Evolutionary conservation across 1,284 basidiomycete species (phyloP), one percentile per base, ranked within the genome.

Genomic region (Ganoderma lingzhi): DNA sequence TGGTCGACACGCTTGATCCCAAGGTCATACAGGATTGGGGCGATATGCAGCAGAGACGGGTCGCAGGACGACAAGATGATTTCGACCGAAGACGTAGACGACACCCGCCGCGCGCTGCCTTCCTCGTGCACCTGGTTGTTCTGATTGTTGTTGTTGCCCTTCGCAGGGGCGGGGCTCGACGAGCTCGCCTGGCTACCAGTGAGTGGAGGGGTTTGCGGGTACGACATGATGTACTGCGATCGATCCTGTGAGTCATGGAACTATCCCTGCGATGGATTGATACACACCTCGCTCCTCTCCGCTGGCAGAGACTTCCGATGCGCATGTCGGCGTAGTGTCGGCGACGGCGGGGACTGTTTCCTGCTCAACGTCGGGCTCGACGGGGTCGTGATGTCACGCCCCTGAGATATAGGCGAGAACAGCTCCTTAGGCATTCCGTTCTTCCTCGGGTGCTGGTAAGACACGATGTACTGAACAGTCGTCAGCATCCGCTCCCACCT

Each of bases 1-100:
- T 93, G 90, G 60, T 87, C 88, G 65, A 86, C 81, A 15, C 80
- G 84, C 58, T 82, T 79, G 44, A 93, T 89, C 0, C 91, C 91
- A 15, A 93, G 80, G 35, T 79, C 83, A 32, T 81, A 81, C 48
- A 93, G 79, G 4, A 86, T 79, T 0, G 88, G 88, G 0, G 82
- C 79, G 51, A 92, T 84, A 78, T 92, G 91, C 19, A 85, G 63
- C 55, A 91, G 77, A 5, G 89, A 85, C 19, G 90, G 89, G 65
- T 86, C 82, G 74, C 89, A 91, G 3, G 88, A 85, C 1, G 82
- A 77, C 19, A 91, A 82, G 42, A 90, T 80, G 4, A 81, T 75
- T 48, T 86, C 86, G 30, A 90, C 77, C n/a, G 82, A 79, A 39
- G 82, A 80, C n/a, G 76, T 79, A 32, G 80, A 80, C 9, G 79